These are phyloP conservation scores for Elsinoe batatas DNA, from an alignment of 2,329 filamentous ascomycete genomes.

Conservation along the genomic window DNA sequence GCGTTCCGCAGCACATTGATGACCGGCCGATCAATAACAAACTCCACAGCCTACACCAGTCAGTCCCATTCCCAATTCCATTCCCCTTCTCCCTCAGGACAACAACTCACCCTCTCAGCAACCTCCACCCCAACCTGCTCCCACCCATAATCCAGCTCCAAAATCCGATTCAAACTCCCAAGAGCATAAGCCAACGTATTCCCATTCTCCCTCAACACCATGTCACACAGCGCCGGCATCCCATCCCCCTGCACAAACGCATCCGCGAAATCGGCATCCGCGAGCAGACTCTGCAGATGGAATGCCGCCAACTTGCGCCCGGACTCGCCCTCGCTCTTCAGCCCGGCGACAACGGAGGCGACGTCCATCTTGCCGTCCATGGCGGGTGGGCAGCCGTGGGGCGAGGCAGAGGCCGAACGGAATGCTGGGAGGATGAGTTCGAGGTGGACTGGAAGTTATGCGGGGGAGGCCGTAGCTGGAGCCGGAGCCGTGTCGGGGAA, in stretches of 20 bases:
- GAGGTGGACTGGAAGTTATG: background rate
- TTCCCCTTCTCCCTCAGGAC: background rate
- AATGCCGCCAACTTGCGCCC: slow-evolving; percentile 98
- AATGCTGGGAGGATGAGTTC: background rate
- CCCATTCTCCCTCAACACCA: slow-evolving; percentile 76
- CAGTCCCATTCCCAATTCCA: slow-evolving; percentile 15
- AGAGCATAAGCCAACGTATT: slow-evolving; percentile 95
- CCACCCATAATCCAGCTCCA: slow-evolving; percentile 98
- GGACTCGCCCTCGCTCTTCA: slow-evolving; percentile 65
- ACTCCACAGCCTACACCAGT: slow-evolving; percentile 59
- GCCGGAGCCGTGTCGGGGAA: no score
- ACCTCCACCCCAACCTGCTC: slow-evolving; percentile 71
- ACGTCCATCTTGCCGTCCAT: slow-evolving; percentile 28
- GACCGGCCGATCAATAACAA: slow-evolving; percentile 88
- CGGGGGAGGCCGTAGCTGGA: background rate
- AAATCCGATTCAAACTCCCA: slow-evolving; percentile 72
- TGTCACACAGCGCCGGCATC: slow-evolving; percentile 65
- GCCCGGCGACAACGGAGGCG: slow-evolving; percentile 39
- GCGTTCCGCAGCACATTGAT: slow-evolving; percentile 95
- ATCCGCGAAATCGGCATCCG: slow-evolving; percentile 92
- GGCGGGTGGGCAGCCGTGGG: background rate
- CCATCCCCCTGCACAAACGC: slow-evolving; percentile 89
- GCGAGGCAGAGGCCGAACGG: background rate
- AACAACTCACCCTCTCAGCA: slow-evolving; percentile 50
- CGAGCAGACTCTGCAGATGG: slow-evolving; percentile 90